A percentile compares a stretch with the other conserved stretches of the same genome.
phyloP scores from a whole-genome alignment of 1,284 basidiomycete genomes.

The Sutorius eximius region DNA sequence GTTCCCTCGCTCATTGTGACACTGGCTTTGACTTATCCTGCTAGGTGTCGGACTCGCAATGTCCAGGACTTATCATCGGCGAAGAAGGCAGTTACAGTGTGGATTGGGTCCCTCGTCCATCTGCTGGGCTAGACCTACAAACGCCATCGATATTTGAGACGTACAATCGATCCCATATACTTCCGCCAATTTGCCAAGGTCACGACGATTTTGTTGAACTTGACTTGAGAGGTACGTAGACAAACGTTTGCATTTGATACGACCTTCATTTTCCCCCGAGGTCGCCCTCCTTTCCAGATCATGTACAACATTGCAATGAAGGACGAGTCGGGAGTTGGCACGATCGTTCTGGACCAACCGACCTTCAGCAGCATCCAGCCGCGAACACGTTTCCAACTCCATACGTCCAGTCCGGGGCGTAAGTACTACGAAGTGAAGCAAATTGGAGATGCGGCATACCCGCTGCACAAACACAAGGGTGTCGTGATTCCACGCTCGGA shows the following conservation, averaged over 20 bases:
- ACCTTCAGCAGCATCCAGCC: slow-evolving; percentile 86
- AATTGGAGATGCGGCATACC: slow-evolving; percentile 87
- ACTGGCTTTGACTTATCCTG: slow-evolving; percentile 3
- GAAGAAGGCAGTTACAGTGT: slow-evolving; percentile 69
- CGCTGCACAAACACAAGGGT: slow-evolving; percentile 61
- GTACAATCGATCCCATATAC: slow-evolving; percentile 66
- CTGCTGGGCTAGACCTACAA: slow-evolving; percentile 56
- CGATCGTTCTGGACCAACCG: slow-evolving; percentile 65
- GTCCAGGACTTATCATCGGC: slow-evolving; percentile 69
- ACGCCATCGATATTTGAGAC: slow-evolving; percentile 55
- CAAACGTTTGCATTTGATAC: not conserved
- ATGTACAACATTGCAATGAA: slow-evolving; percentile 76
- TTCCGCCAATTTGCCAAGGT: slow-evolving; percentile 81
- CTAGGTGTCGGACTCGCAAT: slow-evolving; percentile 83
- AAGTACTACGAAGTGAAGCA: slow-evolving; percentile 89
- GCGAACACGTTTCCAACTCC: slow-evolving; percentile 80
- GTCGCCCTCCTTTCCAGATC: slow-evolving; percentile 84
- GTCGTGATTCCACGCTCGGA: slow-evolving; percentile 61
- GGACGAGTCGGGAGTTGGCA: slow-evolving; percentile 58
- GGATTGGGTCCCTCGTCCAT: slow-evolving; percentile 74
- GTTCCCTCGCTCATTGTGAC: slow-evolving; percentile 16
- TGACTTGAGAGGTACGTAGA: slow-evolving; percentile 64
- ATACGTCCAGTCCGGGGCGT: slow-evolving; percentile 74
- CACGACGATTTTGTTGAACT: slow-evolving; percentile 78
- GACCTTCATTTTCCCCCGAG: slow-evolving; percentile 36